Percentiles rank a stretch among this genome's conserved stretches.
Conservation (phyloP, 768 basidiomycete species). For the Cystofilobasidium macerans region DNA sequence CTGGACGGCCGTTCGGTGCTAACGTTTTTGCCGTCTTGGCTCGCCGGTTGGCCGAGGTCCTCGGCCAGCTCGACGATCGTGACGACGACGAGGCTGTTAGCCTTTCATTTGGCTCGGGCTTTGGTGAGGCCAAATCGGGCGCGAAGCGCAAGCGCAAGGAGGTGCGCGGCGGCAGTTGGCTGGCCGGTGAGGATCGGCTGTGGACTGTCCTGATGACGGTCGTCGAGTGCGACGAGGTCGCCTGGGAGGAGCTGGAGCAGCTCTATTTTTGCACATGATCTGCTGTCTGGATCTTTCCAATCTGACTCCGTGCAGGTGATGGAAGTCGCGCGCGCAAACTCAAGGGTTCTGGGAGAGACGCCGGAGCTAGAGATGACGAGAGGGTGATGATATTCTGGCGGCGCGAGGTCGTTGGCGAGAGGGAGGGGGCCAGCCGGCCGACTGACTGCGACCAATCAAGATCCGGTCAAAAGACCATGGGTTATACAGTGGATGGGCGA, state of each 20-base stretch:
- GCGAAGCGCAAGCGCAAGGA: slow-evolving; percentile 1
- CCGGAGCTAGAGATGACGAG: no score
- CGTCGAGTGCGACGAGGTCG: slow-evolving; percentile 81
- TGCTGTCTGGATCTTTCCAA: neutral
- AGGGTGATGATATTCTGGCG: no score
- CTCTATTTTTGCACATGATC: slow-evolving; percentile 51
- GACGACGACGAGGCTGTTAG: slow-evolving; percentile 8
- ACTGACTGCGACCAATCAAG: no score
- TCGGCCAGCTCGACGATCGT: slow-evolving; percentile 37
- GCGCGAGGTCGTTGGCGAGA: no score
- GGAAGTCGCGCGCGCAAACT: no score
- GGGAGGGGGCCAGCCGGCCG: no score
- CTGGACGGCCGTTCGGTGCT: slow-evolving; percentile 18
- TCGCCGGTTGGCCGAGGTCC: slow-evolving; percentile 36
- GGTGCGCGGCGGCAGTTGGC: slow-evolving; percentile 39
- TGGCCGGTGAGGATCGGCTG: slow-evolving; percentile 51
- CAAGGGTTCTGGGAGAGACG: no score
- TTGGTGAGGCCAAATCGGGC: neutral
- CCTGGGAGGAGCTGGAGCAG: slow-evolving; percentile 72
- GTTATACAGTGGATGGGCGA: no score
- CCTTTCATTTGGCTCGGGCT: slow-evolving; percentile 8
- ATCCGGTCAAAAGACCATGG: no score
- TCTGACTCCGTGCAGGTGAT: no score
- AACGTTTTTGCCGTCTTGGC: slow-evolving; percentile 35
- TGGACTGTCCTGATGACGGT: slow-evolving; percentile 74